Evolutionary conservation across 805 yeast species (phyloP).

Genomic region (Ogataea parapolymorpha): DNA sequence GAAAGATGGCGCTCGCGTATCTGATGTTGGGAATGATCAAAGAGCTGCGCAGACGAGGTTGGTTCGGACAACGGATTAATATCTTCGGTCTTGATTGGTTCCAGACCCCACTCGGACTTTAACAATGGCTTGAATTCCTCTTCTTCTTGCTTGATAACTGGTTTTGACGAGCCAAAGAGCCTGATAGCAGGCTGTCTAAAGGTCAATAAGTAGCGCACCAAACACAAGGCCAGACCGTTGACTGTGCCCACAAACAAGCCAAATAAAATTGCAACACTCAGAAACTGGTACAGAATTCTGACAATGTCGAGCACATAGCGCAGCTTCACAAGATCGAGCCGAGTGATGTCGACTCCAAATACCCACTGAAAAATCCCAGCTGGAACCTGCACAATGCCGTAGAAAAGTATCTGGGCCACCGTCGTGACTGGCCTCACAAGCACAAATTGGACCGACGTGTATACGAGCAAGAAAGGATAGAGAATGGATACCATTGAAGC

Average conservation of each 20-base stretch:
- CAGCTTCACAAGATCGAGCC: conserved; percentile 1
- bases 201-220: conserved; percentile 15
- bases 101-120: background rate
- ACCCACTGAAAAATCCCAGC: conserved; percentile 3
- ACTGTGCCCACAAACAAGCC: conserved; percentile 23
- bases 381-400: conserved; percentile 4
- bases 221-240: conserved; percentile 16
- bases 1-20: conserved; percentile 14
- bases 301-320: conserved; percentile 12
- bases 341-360: conserved; percentile 12
- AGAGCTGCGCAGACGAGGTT: conserved; percentile 7
- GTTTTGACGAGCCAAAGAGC: background rate
- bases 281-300: conserved; percentile 24
- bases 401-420: conserved; percentile 1
- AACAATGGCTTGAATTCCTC: background rate
- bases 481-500: conserved; percentile 1
- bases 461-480: conserved; percentile 6
- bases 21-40: conserved; percentile 4
- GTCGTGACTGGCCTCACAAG: conserved; percentile 1
- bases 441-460: conserved; percentile 1
- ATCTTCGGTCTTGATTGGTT: background rate
- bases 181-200: conserved; percentile 5
- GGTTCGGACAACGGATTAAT: background rate
- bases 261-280: conserved; percentile 20
- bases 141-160: background rate